Base-by-base conservation (phyloP, 257 asterid species). In the Coffea canephora region DNA sequence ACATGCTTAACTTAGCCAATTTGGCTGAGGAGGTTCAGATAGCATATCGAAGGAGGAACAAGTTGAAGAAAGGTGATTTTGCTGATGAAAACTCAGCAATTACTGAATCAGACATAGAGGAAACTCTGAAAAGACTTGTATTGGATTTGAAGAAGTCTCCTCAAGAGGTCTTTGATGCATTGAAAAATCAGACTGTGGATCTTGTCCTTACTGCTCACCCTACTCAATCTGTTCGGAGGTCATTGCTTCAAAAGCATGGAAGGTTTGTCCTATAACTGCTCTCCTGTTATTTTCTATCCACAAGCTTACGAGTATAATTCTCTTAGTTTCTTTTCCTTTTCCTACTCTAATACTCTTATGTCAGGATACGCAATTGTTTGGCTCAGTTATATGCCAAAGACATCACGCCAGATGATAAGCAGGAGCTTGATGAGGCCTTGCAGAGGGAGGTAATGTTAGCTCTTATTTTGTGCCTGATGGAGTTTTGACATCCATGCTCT, bases 161-260 rank as follows among this genome's bases (percentile, higher is more conserved):
- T 49, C 75, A 85, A 73, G 89, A 87, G 79, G 87, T 87, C 55
- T 87, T 87, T 79, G 86, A 87, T 50, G 91, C 91, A 14, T 59
- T 87, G n/a, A 87, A 85, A 83, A 87, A 87, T 80, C 91, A 87
- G 82, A 87, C 91, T 2, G 89, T 87, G 74, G 91, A 87, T 82
- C 83, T 87, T 55, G 91, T 87, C 77, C 71, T 87, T 57, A 87
- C 91, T 81, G 91, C 91, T 77, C 91, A 87, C 75, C 91, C 91
- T 45, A 87, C 91, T 70, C 91, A 87, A 70, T 82, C 91, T 71
- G 73, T 84, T 52, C 81, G 91, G n/a, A 83, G 91, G 79, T 87
- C 91, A 43, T 80, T 87, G 82, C 91, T 87, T 77, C 91, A 87
- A 70, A 87, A 87, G 80, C 91, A 87, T 72, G 89, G 81, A 45